These are phyloP conservation scores for Colletotrichum ledebouriae DNA, from an alignment of 2,329 filamentous ascomycete genomes.

Conservation along the genomic window DNA sequence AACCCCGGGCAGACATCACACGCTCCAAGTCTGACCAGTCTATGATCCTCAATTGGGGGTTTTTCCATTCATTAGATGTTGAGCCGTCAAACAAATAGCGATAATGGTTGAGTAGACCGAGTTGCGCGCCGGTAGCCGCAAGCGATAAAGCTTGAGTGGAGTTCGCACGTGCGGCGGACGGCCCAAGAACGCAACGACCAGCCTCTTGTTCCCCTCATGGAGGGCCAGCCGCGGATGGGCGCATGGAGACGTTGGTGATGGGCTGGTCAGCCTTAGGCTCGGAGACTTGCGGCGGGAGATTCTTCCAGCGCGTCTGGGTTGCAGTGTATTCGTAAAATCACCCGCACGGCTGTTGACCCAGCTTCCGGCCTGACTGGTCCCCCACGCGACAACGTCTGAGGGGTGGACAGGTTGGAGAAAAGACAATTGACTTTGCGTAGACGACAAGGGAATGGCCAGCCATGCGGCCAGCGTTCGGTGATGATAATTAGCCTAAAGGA, in stretches of 20 bases:
- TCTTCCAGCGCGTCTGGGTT: slow-evolving; percentile 1
- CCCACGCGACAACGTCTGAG: slow-evolving; percentile 37
- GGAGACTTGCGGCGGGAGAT: slow-evolving; percentile 25
- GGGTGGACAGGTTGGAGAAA: slow-evolving; percentile 8
- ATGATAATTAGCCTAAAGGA: slow-evolving; percentile 36
- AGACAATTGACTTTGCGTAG: slow-evolving; percentile 15
- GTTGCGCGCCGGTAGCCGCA: not conserved
- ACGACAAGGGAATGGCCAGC: not conserved
- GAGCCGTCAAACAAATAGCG: not conserved
- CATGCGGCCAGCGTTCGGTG: not conserved
- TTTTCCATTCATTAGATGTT: not conserved
- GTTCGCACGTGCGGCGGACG: slow-evolving; percentile 22
- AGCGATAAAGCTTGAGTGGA: slow-evolving; percentile 31
- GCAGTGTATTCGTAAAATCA: not conserved
- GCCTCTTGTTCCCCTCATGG: slow-evolving; percentile 18
- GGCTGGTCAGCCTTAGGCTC: slow-evolving; percentile 38
- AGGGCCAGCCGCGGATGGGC: slow-evolving; percentile 12
- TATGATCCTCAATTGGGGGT: not conserved
- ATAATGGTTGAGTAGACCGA: not conserved
- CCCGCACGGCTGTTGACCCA: slow-evolving; percentile 24
- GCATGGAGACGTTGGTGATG: slow-evolving; percentile 26
- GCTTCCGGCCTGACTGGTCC: slow-evolving; percentile 22
- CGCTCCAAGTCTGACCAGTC: slow-evolving; percentile 23
- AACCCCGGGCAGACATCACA: slow-evolving; percentile 21
- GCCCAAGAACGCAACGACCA: slow-evolving; percentile 24